Base-by-base conservation (phyloP, 495 filamentous ascomycete species). In the Penicillium turbatum region DNA sequence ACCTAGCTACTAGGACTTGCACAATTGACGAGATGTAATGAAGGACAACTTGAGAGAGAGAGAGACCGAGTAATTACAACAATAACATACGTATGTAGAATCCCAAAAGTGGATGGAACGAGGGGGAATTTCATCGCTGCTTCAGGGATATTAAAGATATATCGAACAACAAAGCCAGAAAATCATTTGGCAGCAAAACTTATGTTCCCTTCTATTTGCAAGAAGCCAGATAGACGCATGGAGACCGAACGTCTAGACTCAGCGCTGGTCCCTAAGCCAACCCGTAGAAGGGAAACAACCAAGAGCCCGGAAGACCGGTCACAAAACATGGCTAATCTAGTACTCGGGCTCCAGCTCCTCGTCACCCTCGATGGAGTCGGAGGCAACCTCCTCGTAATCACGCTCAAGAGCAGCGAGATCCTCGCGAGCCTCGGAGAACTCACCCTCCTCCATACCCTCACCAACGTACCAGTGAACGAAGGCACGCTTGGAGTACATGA, bases 401-500 rank as follows among this genome's bases (percentile, higher is more conserved):
- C 92, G 88, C 84, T 98, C 93, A 39, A 98, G 84, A 62, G 93
- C 93, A 65, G 93, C 93, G 65, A 98, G 74, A 76, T 98, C 93
- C 80, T 98, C 93, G 73, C 93, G 89, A 48, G 93, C 93, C 82
- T 98, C 93, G 43, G 90, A 95, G 82, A 98, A 98, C 74, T 98
- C 93, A 69, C 93, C 93, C 75, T 98, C 93, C 81, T 98, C 93
- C 93, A 98, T 98, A 84, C 93, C 93, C 82, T 98, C 93, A 77
- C 93, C 93, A 71, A 98, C 93, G 65, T 98, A 98, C 93, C 93
- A 98, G 77, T 98, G 93, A 46, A 98, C 93, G 79, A 98, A 98
- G 51, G 93, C 93, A 75, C 93, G 93, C 85, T 98, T 98, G 71
- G 92, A 92, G 83, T 97, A 97, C 93, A 98, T 98, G 69, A 98